Evolutionary conservation across 768 basidiomycete genomes (phyloP), one percentile per base, ranked within the genome.

Genomic region (Leccinum olivaceopallidum): DNA sequence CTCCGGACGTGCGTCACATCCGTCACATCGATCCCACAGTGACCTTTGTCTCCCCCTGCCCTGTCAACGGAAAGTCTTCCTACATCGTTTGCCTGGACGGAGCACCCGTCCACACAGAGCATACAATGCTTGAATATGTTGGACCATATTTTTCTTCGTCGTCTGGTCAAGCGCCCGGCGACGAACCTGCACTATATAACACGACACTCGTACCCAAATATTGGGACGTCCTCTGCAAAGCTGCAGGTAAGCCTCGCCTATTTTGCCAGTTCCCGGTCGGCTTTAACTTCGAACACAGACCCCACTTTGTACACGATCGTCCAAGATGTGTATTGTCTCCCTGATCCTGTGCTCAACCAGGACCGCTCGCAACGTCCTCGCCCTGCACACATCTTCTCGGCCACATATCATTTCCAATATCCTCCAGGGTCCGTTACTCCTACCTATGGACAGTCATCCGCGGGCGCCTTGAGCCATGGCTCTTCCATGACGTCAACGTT

Each of bases 281-380:
- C 2, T 14, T 32, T 36, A 48, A 49, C n/a, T 22, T 50, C 24
- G 42, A n/a, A 52, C 30, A 10, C 61, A 90, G 89, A 91, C 72
- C 86, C 87, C 22, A 83, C 86, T 5, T 73, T 80, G 58, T 90
- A 82, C 71, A 83, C 81, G 3, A 88, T 91, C 67, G 74, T 84
- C 48, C 89, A 91, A 68, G 83, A 87, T 54, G 84, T 91, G 51
- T 67, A 72, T 56, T 71, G 69, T 51, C 65, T 77, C 28, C 65
- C 66, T 18, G 70, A 74, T 32, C 42, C 55, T 24, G 64, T 65
- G 28, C 66, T 76, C 28, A 68, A 65, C 13, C 60, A 60, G 49
- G 56, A 54, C 39, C 56, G 57, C 16, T 54, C 65, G 6, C 62
- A 57, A n/a, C 71, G 73, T 2, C 65, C 72, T 16, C 71, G 66